Conservation (phyloP, 2,329 filamentous ascomycete species). For the Alternaria viburni region DNA sequence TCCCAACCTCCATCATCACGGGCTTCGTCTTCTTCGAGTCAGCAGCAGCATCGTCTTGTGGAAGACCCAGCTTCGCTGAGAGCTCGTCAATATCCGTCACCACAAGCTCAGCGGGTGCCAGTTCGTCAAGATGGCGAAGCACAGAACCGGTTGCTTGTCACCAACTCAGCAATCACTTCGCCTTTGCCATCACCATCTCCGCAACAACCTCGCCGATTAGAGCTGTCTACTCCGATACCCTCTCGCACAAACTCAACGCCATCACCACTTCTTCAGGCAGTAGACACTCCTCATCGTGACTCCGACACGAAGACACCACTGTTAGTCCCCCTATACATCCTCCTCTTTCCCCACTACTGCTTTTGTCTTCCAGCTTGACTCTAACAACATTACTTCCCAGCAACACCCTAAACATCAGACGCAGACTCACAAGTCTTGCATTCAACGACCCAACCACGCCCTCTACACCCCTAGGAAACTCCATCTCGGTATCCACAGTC, state of each 20-base stretch:
- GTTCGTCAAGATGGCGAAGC: neutral
- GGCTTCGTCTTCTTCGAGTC: neutral
- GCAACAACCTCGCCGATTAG: neutral
- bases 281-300: neutral
- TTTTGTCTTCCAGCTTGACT: neutral
- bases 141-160: neutral
- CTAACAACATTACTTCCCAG: neutral
- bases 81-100: neutral
- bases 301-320: neutral
- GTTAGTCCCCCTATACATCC: neutral
- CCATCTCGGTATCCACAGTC: neutral
- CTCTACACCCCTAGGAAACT: neutral
- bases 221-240: neutral
- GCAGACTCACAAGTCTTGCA: neutral
- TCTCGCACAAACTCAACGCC: neutral
- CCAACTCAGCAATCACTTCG: neutral
- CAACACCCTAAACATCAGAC: neutral
- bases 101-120: neutral
- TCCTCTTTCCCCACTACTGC: neutral
- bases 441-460: neutral
- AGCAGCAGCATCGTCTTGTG: neutral
- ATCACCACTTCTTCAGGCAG: neutral
- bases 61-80: neutral
- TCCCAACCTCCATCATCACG: neutral
- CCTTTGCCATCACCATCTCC: neutral